Percentiles rank a stretch among this genome's conserved stretches.
Conservation (phyloP, 1,139 yeast species). For the Scheffersomyces insectosa region DNA sequence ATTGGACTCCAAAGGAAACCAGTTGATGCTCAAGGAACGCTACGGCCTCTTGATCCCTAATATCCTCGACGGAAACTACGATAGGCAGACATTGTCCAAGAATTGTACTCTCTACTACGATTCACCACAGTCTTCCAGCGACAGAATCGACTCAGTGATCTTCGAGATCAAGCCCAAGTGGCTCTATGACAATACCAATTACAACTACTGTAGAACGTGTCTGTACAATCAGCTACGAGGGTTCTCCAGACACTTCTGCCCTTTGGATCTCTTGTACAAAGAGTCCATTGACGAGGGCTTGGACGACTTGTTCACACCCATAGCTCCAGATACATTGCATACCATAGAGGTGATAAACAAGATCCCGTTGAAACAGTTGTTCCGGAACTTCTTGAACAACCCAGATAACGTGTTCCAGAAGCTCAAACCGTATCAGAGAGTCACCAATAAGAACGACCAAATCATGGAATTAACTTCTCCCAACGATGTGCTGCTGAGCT, state of each 20-base stretch:
- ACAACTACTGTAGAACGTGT: slow-evolving; percentile 48
- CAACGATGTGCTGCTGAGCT: slow-evolving; percentile 44
- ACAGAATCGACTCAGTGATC: slow-evolving; percentile 29
- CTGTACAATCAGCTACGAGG: slow-evolving; percentile 40
- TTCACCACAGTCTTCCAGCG: background rate
- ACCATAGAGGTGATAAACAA: slow-evolving; percentile 17
- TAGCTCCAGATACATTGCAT: slow-evolving; percentile 23
- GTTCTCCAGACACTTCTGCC: slow-evolving; percentile 41
- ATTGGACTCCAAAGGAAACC: slow-evolving; percentile 29
- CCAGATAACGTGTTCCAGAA: slow-evolving; percentile 40
- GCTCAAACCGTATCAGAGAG: slow-evolving; percentile 37
- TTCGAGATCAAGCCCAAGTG: slow-evolving; percentile 51
- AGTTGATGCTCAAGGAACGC: slow-evolving; percentile 37
- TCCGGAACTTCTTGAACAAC: slow-evolving; percentile 27
- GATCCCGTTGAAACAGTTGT: slow-evolving; percentile 32
- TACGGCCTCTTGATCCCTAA: slow-evolving; percentile 46
- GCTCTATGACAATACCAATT: slow-evolving; percentile 41
- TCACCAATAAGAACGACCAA: slow-evolving; percentile 34
- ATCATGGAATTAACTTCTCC: slow-evolving; percentile 35
- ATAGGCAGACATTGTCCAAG: slow-evolving; percentile 30
- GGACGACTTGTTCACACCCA: slow-evolving; percentile 31
- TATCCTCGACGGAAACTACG: slow-evolving; percentile 36
- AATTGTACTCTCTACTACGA: slow-evolving; percentile 37
- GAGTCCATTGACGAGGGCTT: slow-evolving; percentile 36
- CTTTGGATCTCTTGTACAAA: slow-evolving; percentile 39